These are phyloP conservation scores for Rhodamnia rubescens DNA, from an alignment of 345 rosid species.

Conservation along the genomic window DNA sequence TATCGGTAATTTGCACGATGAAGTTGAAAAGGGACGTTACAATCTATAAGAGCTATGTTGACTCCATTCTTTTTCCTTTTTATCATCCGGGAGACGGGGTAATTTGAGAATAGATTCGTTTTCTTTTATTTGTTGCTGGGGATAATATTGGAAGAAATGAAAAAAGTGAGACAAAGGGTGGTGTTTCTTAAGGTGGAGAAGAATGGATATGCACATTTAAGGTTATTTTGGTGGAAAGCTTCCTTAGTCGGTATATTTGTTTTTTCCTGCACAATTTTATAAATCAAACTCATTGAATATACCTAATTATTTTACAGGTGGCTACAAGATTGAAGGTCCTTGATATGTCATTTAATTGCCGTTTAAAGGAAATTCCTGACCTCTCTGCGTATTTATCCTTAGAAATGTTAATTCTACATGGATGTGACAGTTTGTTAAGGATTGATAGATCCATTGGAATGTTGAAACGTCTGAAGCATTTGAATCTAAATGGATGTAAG, in stretches of 20 bases:
- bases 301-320: not conserved
- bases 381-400: not conserved
- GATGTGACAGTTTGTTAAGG: fast-evolving
- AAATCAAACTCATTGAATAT: not conserved
- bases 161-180: not conserved
- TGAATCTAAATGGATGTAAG: no score
- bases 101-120: no score
- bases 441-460: not conserved
- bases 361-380: not conserved
- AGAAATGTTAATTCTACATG: fast-evolving
- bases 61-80: fast-evolving
- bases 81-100: no score
- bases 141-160: not conserved
- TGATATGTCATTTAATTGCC: fast-evolving
- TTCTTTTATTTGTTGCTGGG: not conserved
- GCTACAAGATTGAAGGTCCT: not conserved
- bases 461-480: no score
- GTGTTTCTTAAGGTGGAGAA: not conserved
- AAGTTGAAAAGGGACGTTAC: not conserved
- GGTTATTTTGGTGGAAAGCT: not conserved
- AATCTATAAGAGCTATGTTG: no score
- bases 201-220: not conserved
- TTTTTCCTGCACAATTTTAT: not conserved
- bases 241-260: not conserved
- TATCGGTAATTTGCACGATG: not conserved